phyloP scores from a whole-genome alignment of 345 rosid species.

The Syzygium jambos region DNA sequence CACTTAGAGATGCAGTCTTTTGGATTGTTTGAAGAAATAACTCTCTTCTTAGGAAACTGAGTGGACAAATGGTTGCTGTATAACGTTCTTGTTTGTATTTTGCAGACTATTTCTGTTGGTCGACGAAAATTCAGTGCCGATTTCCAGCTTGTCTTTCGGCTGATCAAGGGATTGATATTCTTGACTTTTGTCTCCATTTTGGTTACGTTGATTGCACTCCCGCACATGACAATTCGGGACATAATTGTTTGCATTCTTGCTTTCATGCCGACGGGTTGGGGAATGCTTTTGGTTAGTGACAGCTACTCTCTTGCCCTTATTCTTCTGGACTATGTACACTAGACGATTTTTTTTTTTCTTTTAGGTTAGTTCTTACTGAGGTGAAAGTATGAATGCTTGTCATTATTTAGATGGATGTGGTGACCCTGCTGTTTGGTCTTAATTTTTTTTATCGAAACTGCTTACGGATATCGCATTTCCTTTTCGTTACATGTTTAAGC shows the following conservation, averaged over 20 bases:
- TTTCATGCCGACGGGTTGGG: constrained; percentile 99
- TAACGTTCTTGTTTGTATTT: not conserved
- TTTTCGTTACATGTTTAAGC: not conserved
- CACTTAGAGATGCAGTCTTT: not conserved
- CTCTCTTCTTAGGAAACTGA: not conserved
- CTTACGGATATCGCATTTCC: not conserved
- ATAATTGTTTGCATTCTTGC: constrained; percentile 88
- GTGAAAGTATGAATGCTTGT: not conserved
- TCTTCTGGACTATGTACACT: not conserved
- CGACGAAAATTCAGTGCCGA: constrained; percentile 90
- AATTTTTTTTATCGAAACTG: not conserved
- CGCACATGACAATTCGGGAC: constrained; percentile 82
- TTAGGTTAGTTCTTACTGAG: not conserved
- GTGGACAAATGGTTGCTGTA: not conserved
- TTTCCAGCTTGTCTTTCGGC: constrained; percentile 89
- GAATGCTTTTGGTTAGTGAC: constrained; percentile 77
- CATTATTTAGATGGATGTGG: not conserved
- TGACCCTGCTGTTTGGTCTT: not conserved
- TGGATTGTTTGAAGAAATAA: not conserved
- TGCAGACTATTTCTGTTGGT: constrained; percentile 90
- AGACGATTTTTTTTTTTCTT: not conserved
- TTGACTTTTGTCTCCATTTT: constrained; percentile 66
- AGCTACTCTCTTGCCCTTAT: not conserved
- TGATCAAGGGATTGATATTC: constrained; percentile 96
- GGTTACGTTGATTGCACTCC: constrained; percentile 71